Evolutionary conservation across 306 rosid species (phyloP).

Genomic region (Comarum palustre): DNA sequence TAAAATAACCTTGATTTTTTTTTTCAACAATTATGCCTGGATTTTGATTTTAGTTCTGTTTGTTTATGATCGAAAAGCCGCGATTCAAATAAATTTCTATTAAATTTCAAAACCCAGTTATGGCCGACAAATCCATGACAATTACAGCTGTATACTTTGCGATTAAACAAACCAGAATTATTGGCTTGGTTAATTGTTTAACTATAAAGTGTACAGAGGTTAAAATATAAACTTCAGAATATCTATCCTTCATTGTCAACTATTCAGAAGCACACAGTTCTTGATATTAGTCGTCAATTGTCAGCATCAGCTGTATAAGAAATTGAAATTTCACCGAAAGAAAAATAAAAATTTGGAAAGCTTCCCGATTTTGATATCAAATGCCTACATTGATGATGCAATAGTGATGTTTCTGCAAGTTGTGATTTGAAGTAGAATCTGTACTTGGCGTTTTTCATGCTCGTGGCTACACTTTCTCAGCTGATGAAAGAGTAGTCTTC

Average conservation of each 20-base stretch:
- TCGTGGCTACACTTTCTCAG: neutral
- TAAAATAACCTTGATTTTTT: constrained; percentile 15
- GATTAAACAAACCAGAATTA: constrained; percentile 11
- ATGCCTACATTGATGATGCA: constrained; percentile 21
- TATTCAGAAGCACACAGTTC: constrained; percentile 10
- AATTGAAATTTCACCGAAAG: constrained; percentile 10
- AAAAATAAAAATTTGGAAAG: neutral
- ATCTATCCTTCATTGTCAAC: constrained; percentile 20
- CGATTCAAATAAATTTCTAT: constrained; percentile 40
- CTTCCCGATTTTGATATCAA: constrained; percentile 1
- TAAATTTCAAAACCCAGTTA: constrained; percentile 34
- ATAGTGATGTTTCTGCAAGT: constrained; percentile 13
- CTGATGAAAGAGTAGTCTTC: neutral
- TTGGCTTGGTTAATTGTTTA: neutral
- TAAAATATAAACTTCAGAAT: neutral
- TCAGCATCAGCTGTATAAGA: constrained; percentile 8
- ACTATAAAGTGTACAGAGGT: too few species aligned
- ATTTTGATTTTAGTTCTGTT: constrained; percentile 25
- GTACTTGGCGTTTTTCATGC: neutral
- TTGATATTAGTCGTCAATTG: constrained; percentile 12
- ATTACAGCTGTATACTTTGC: constrained; percentile 21
- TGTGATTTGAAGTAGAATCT: neutral
- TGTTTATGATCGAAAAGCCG: constrained; percentile 14
- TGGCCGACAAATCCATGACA: constrained; percentile 38
- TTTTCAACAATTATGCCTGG: constrained; percentile 23